Evolutionary conservation across 2,329 filamentous ascomycete genomes (phyloP), one percentile per base, ranked within the genome.

Genomic region (Hypocrella siamensis): DNA sequence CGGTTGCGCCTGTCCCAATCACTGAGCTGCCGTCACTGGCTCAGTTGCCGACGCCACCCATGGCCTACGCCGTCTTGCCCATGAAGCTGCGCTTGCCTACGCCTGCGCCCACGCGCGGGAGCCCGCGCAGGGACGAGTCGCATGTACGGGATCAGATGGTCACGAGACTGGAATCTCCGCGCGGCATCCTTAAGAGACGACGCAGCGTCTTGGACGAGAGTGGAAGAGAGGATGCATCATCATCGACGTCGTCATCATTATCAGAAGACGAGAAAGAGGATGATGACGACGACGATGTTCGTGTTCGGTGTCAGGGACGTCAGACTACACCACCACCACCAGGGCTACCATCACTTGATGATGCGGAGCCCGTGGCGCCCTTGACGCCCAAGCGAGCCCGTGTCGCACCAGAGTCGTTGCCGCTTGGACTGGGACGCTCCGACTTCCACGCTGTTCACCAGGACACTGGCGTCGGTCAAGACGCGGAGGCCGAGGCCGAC

Each of bases 361-460:
- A 21, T 11, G 9, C 9, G 21, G 30, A 31, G 15, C 22, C 31
- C 12, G 26, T 18, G 4, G 19, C 51, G 26, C 66, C 63, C 3
- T 57, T 61, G 28, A 77, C 72, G 7, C 72, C 72, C 1, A 75
- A 74, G 50, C 64, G 71, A 33, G 58, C 65, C 36, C 67, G 70
- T 40, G 64, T 75, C 34, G 70, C 70, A 19, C 72, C 72, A 2
- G 68, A 69, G 41, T 56, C 61, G n/a, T 49, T 77, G 0, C 72
- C 72, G 5, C 58, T 74, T 1, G 72, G 72, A 4, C 60, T 76
- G 9, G 68, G 63, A 38, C 63, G 70, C 18, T 51, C 59, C 22
- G 70, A 76, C 47, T 77, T 67, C 43, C 69, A 76, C 51, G 50
- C 51, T 28, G 46, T 73, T 21, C 56, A 65, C 40, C 39, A 47